These are phyloP conservation scores for Platanthera zijinensis DNA, from an alignment of 106 monocot species.

Conservation along the genomic window DNA sequence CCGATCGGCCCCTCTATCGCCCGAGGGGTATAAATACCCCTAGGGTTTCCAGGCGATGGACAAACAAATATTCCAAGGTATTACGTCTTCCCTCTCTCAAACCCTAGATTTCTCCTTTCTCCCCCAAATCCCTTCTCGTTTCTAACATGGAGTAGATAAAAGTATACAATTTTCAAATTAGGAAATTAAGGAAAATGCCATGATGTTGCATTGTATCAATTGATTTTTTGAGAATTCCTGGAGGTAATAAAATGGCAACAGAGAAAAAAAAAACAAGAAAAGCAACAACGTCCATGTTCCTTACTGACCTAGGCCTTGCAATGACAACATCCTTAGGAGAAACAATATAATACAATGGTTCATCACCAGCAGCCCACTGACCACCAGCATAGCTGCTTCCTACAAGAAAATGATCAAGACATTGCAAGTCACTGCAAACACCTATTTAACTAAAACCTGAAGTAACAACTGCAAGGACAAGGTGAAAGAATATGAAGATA, in stretches of 20 bases:
- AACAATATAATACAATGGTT: slow-evolving; percentile 94
- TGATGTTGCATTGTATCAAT: not conserved
- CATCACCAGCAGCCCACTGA: slow-evolving; percentile 97
- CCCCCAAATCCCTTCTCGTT: no score
- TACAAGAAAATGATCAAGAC: slow-evolving; percentile 21
- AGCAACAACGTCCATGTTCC: not conserved
- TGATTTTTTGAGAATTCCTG: not conserved
- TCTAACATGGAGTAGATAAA: no score
- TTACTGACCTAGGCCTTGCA: slow-evolving; percentile 88
- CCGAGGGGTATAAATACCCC: no score
- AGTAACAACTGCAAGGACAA: not conserved
- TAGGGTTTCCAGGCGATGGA: no score
- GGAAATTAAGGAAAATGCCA: not conserved
- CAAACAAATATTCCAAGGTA: no score
- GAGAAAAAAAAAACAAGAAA: not conserved
- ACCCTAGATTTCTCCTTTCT: no score
- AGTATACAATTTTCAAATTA: not conserved
- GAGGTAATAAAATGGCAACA: not conserved
- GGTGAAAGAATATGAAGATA: not conserved
- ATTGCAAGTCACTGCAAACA: not conserved
- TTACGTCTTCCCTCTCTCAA: no score
- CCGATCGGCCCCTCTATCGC: no score
- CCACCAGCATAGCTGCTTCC: slow-evolving; percentile 99
- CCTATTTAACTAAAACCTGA: not conserved
- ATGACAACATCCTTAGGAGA: slow-evolving; percentile 98